A percentile compares a stretch with the other conserved stretches of the same genome.
Evolutionary conservation across 2,329 filamentous ascomycete genomes (phyloP).

Genomic region (Fusarium sp.): DNA sequence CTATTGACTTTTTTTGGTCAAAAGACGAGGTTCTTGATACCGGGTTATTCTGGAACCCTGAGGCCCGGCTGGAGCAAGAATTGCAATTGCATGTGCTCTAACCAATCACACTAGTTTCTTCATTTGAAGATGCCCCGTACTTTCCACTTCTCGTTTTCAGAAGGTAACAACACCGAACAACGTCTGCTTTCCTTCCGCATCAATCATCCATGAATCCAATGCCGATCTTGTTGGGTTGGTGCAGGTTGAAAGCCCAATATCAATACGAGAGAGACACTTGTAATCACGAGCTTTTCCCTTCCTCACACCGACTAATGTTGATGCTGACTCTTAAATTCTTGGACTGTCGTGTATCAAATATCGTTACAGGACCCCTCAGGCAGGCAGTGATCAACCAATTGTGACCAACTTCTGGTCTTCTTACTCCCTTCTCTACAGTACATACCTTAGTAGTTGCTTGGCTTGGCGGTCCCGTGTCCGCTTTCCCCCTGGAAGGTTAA

Average conservation of each 20-base stretch:
- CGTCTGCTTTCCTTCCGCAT: slow-evolving; percentile 17
- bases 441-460: slow-evolving; percentile 19
- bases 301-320: slow-evolving; percentile 1
- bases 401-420: slow-evolving; percentile 4
- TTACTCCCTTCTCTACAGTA: slow-evolving; percentile 22
- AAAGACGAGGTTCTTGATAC: neutral
- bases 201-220: slow-evolving; percentile 4
- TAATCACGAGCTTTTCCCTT: neutral
- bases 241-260: slow-evolving; percentile 1
- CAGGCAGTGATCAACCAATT: slow-evolving; percentile 28
- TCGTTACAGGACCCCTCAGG: neutral
- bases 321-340: slow-evolving; percentile 7
- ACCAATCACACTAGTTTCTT: slow-evolving; percentile 27
- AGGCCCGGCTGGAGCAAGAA: slow-evolving; percentile 3
- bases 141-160: slow-evolving; percentile 15
- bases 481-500: slow-evolving; percentile 12
- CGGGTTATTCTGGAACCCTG: neutral
- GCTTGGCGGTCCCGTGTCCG: slow-evolving; percentile 28
- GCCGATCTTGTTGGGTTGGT: slow-evolving; percentile 6
- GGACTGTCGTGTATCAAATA: slow-evolving; percentile 10
- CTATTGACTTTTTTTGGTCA: too few relatives aligned
- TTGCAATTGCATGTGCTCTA: slow-evolving; percentile 2
- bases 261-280: neutral
- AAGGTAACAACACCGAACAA: slow-evolving; percentile 21
- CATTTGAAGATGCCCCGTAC: slow-evolving; percentile 11